phyloP scores from a whole-genome alignment of 2,329 filamentous ascomycete species.

The Penicillium oxalicum region DNA sequence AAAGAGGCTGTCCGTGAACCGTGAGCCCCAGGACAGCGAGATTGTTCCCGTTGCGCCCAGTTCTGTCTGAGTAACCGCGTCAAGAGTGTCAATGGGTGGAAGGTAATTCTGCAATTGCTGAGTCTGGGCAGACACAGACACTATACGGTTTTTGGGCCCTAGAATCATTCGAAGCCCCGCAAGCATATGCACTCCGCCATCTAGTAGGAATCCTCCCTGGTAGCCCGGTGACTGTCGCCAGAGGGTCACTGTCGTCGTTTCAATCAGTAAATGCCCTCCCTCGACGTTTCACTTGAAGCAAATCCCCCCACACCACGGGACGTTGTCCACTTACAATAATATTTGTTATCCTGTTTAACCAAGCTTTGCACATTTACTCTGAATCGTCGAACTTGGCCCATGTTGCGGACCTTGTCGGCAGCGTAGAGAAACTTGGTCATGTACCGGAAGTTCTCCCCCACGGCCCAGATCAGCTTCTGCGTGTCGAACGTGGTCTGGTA shows the following conservation, averaged over 20 bases:
- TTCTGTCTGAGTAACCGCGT: constrained; percentile 45
- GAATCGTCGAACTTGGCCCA: constrained; percentile 49
- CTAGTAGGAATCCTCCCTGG: constrained; percentile 55
- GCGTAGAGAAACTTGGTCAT: constrained; percentile 44
- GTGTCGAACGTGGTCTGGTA: constrained; percentile 41
- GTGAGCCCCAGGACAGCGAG: constrained; percentile 49
- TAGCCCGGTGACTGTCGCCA: constrained; percentile 54
- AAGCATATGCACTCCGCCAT: constrained; percentile 53
- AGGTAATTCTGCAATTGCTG: constrained; percentile 47
- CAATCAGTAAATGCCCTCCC: constrained; percentile 3
- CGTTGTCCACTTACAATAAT: constrained; percentile 38
- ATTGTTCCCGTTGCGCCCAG: constrained; percentile 48
- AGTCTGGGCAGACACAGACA: constrained; percentile 46
- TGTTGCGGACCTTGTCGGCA: constrained; percentile 39
- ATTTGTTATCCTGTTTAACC: constrained; percentile 48
- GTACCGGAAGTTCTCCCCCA: constrained; percentile 56
- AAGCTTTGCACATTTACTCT: constrained; percentile 42
- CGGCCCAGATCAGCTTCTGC: constrained; percentile 39
- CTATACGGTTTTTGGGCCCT: constrained; percentile 38
- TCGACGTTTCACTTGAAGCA: not conserved
- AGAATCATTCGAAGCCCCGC: constrained; percentile 49
- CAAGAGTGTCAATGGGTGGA: constrained; percentile 52
- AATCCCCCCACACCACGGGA: no score
- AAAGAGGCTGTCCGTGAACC: constrained; percentile 45
- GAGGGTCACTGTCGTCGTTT: constrained; percentile 23